Base-by-base conservation (phyloP, 257 asterid species). In the Solanum lycopersicoides region DNA sequence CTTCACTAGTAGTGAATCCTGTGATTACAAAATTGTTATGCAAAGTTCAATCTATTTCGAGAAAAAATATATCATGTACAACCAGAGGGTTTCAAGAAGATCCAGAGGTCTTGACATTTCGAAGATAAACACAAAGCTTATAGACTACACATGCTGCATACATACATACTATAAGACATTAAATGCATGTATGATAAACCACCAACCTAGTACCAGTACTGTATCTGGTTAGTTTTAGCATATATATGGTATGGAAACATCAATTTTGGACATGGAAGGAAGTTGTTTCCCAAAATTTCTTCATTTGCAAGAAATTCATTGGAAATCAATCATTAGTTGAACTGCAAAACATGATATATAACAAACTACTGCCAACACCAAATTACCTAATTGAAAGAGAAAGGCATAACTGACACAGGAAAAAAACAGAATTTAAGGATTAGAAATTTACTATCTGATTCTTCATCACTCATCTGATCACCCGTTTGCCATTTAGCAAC, bases 381-480 rank as follows among this genome's bases (percentile, higher is more conserved):
- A 79, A 45, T 25, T 79, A 32, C 45, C 45, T 3, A 79, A 45
- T 28, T 79, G 85, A 66, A 82, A 80, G 42, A 30, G 84, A 80
- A 20, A 82, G 44, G 30, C 69, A 82, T 45, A 32, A 50, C 11
- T 82, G 35, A 82, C 44, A 32, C 68, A 50, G 59, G 34, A 34
- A 53, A 68, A 68, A 28, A 65, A 9, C 35, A 73, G 68, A 41
- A 69, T 77, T 35, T 41, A 89, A 69, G 84, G 56, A 32, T 63
- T 65, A 74, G 83, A 65, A 69, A 77, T 87, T 89, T 94, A 97
- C 99, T 87, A 91, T 92, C 98, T 82, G 99, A 96, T 90, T 94
- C 91, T 93, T 97, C 96, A 84, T 94, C 96, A 92, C 95, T 94
- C 91, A 93, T 97, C 85, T 91, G 96, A 90, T 93, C 99, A 85